Percentiles rank a stretch among this genome's conserved stretches.
Evolutionary conservation across 176 grass and related monocot genomes (phyloP).

Genomic region (Calamus simplicifolius): DNA sequence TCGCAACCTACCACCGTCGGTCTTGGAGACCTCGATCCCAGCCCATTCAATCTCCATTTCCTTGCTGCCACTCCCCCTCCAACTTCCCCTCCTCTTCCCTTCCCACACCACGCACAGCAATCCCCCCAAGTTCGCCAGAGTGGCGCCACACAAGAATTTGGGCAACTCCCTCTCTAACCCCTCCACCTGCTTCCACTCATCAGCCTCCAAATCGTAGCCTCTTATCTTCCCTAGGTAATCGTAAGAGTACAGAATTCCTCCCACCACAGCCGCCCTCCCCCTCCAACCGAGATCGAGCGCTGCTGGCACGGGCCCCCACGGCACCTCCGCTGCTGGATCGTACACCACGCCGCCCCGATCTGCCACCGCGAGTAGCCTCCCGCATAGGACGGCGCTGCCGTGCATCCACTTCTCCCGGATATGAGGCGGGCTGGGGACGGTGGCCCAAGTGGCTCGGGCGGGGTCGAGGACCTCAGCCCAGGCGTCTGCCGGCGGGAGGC

Average conservation of each 20-base stretch:
- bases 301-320: conserved; percentile 57
- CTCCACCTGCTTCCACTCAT: conserved; percentile 61
- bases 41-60: conserved; percentile 76
- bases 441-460: conserved; percentile 25
- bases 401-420: conserved; percentile 95
- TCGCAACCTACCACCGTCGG: conserved; percentile 20
- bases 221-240: conserved; percentile 81
- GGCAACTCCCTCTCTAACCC: conserved; percentile 62
- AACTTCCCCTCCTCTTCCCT: conserved; percentile 28
- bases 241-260: conserved; percentile 71
- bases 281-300: conserved; percentile 82
- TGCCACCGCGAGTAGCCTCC: conserved; percentile 67
- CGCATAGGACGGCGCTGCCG: conserved; percentile 54
- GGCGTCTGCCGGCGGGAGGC: conserved; percentile 42
- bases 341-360: conserved; percentile 78
- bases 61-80: conserved; percentile 13
- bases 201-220: conserved; percentile 47
- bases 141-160: conserved; percentile 59
- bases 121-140: conserved; percentile 52
- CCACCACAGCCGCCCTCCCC: conserved; percentile 61
- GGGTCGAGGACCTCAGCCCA: conserved; percentile 75
- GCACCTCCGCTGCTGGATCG: conserved; percentile 31
- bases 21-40: conserved; percentile 45
- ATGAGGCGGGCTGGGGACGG: conserved; percentile 42
- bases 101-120: conserved; percentile 80